phyloP scores from a whole-genome alignment of 768 basidiomycete species.

The Termitomyces sp. region DNA sequence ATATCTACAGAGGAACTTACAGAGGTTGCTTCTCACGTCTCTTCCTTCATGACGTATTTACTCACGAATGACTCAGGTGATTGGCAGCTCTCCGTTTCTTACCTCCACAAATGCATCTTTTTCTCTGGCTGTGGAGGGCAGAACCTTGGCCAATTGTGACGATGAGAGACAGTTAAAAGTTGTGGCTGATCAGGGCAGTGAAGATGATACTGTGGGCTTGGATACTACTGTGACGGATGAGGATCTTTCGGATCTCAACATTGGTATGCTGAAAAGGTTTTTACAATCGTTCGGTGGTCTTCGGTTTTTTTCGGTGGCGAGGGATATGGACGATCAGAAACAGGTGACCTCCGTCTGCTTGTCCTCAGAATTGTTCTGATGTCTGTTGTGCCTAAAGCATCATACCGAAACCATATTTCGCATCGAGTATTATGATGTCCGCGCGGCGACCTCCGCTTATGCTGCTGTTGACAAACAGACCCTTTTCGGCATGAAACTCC shows the following conservation, averaged over 20 bases:
- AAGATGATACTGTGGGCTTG: conserved; percentile 2
- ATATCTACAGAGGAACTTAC: conserved; percentile 42
- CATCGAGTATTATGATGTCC: conserved; percentile 68
- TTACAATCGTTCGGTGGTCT: conserved; percentile 34
- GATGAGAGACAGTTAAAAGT: conserved; percentile 7
- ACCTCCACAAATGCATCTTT: conserved; percentile 52
- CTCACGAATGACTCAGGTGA: conserved; percentile 34
- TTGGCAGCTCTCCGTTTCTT: conserved; percentile 51
- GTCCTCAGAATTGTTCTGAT: not conserved
- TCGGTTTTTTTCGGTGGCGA: conserved; percentile 22
- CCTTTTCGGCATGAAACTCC: conserved; percentile 51
- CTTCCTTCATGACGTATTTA: conserved; percentile 2
- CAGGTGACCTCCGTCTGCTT: conserved; percentile 17
- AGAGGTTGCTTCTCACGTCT: conserved; percentile 30
- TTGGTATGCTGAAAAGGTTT: conserved; percentile 25
- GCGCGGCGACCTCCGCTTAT: conserved; percentile 52
- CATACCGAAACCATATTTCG: conserved; percentile 36
- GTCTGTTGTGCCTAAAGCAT: not conserved
- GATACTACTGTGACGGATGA: conserved; percentile 6
- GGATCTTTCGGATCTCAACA: conserved; percentile 15
- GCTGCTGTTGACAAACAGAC: conserved; percentile 44
- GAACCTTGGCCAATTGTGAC: conserved; percentile 14
- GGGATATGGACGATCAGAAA: conserved; percentile 14
- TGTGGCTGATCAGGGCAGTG: conserved; percentile 4
- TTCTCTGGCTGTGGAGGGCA: conserved; percentile 38